These are phyloP conservation scores for Tylopilus subfusipes DNA, from an alignment of 768 basidiomycete species.

Conservation along the genomic window DNA sequence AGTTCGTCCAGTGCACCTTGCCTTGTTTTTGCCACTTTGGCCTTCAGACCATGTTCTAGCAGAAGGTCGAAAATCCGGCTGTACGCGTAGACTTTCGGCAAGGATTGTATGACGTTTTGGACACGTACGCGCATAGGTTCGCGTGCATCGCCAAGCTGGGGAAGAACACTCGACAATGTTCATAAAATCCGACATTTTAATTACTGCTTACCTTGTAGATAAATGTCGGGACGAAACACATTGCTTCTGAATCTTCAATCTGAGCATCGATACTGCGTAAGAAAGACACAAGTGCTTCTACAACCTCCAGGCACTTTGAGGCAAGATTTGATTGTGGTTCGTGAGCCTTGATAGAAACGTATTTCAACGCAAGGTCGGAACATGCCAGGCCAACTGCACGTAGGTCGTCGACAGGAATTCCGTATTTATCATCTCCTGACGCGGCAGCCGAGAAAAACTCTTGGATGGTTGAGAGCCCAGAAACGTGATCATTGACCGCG, in stretches of 20 bases:
- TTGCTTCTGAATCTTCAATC: conserved; percentile 80
- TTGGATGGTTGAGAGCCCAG: conserved; percentile 67
- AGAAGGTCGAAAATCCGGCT: conserved; percentile 88
- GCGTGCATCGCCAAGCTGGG: conserved; percentile 87
- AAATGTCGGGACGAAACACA: conserved; percentile 85
- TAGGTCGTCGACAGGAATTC: conserved; percentile 43
- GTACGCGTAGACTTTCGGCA: conserved; percentile 90
- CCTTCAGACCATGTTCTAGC: conserved; percentile 83
- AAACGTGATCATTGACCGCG: conserved; percentile 87
- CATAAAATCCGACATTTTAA: neutral
- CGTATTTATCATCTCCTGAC: conserved; percentile 52
- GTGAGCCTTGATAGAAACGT: conserved; percentile 84
- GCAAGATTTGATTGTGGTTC: conserved; percentile 89
- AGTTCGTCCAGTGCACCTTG: conserved; percentile 86
- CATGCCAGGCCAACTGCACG: conserved; percentile 75
- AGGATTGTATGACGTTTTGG: conserved; percentile 75
- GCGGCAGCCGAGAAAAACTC: conserved; percentile 69
- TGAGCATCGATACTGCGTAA: conserved; percentile 71
- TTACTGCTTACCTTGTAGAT: conserved; percentile 70
- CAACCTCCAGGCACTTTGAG: conserved; percentile 83
- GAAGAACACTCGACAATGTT: conserved; percentile 1
- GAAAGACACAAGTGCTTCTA: conserved; percentile 75
- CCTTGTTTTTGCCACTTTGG: conserved; percentile 89
- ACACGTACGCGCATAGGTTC: conserved; percentile 79
- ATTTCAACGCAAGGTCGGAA: conserved; percentile 90